Conservation (phyloP, 306 rosid genomes). For the Cucurbita argyrosperma region DNA sequence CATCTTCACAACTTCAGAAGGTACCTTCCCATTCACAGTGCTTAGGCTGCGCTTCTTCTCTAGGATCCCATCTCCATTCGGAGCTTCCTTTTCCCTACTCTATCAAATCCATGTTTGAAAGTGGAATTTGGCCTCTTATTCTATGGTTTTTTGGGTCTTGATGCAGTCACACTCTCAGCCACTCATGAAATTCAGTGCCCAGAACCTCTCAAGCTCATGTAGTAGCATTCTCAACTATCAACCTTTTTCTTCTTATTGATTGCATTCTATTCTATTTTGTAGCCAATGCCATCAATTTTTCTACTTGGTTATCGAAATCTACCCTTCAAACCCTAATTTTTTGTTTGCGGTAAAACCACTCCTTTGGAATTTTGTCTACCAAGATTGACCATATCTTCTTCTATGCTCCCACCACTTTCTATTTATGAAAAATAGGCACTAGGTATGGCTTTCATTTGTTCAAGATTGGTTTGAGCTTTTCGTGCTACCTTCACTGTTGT, state of each 20-base stretch:
- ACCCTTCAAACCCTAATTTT: not conserved
- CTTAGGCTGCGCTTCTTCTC: not conserved
- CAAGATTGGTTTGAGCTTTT: not conserved
- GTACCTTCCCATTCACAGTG: not conserved
- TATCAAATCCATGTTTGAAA: not conserved
- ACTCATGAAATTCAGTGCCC: not conserved
- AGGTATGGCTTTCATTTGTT: not conserved
- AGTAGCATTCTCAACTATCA: not conserved
- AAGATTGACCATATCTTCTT: not conserved
- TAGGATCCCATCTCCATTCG: not conserved
- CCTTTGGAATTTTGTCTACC: not conserved
- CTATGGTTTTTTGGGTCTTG: not conserved
- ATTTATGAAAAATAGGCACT: not conserved
- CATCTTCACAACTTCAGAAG: not conserved
- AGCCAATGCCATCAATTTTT: not conserved
- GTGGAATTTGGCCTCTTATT: not conserved
- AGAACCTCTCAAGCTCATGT: not conserved
- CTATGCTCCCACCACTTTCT: not conserved
- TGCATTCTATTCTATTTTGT: not conserved
- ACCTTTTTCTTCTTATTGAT: not conserved
- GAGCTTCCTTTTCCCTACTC: not conserved
- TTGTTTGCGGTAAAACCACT: not conserved
- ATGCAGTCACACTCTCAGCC: not conserved
- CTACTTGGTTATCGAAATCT: not conserved
- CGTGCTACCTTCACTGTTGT: not conserved